These are phyloP conservation scores for Linaria vulgaris DNA, from an alignment of 257 asterid species.

Conservation along the genomic window DNA sequence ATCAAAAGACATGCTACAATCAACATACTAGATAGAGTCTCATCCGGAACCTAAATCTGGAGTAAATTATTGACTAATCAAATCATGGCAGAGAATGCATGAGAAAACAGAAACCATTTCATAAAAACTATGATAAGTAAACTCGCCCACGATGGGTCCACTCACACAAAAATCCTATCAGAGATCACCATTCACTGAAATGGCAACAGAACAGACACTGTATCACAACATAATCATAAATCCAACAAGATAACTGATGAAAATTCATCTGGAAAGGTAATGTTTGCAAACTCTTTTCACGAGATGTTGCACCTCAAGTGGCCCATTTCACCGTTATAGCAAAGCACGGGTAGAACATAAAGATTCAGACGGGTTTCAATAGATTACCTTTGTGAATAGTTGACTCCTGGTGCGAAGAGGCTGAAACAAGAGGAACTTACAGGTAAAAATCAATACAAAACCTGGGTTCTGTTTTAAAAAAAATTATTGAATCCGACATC, in stretches of 20 bases:
- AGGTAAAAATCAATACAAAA: conserved; percentile 21
- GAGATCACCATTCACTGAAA: too few relatives aligned
- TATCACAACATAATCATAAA: not conserved
- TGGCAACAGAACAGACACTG: too few relatives aligned
- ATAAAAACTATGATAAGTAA: too few relatives aligned
- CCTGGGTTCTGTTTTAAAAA: conserved; percentile 2
- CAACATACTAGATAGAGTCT: too few relatives aligned
- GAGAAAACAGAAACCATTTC: too few relatives aligned
- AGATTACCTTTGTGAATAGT: conserved; percentile 78
- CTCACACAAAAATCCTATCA: too few relatives aligned
- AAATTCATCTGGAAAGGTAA: not conserved
- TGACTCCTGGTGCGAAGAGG: conserved; percentile 78
- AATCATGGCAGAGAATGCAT: too few relatives aligned
- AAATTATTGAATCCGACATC: too few relatives aligned
- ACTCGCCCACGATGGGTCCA: too few relatives aligned
- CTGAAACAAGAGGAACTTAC: conserved; percentile 44
- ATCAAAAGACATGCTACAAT: too few relatives aligned
- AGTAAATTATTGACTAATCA: too few relatives aligned
- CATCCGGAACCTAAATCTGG: too few relatives aligned
- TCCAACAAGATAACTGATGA: not conserved
- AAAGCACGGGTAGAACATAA: not conserved
- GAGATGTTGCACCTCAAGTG: conserved; percentile 18
- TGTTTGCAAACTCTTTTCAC: not conserved
- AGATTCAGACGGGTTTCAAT: conserved; percentile 17
- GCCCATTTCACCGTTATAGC: not conserved